Base-by-base conservation (phyloP, 345 rosid species). In the Eucalyptus urophylla region DNA sequence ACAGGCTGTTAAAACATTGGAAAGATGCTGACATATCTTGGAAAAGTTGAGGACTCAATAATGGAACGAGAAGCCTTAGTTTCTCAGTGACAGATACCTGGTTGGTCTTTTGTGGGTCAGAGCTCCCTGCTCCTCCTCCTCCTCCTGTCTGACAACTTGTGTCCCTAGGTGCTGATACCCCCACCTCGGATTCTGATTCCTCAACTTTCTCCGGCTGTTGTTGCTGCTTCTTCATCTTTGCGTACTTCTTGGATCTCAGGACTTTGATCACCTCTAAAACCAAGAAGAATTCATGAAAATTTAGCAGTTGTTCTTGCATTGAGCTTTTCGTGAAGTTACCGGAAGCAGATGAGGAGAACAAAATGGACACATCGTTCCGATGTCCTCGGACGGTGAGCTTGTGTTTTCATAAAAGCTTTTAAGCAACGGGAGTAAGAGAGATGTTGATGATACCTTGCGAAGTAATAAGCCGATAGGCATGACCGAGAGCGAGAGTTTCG, bases 381-480 rank as follows among this genome's bases (percentile, higher is more conserved):
- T 53, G 62, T 25, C 14, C 58, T 37, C 45, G 81, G 40, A 72
- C 40, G 81, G 14, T 43, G 12, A 72, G 45, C 1, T 37, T 31
- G 43, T 33, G 24, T 69, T 33, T 69, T 16, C 80, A 11, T 21
- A 5, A 72, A 37, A 37, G 83, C 27, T 72, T 37, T 53, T 27
- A 44, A 27, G 24, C 22, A 44, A 37, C 85, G 33, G 16, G 22
- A 72, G 40, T n/a, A 27, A 72, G 49, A 2, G 80, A 21, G 47
- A 47, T 51, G 67, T 29, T 5, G 24, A 80, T 56, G 12, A 21
- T 90, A 98, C 99, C 99, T 95, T 98, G 96, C 88, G 99, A 94
- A 86, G 99, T 96, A 92, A 98, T 93, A 86, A 98, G 97, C 83
- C 98, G 94, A 87, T 98, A 98, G 90, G 99, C 99, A 91, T 97